phyloP scores from a whole-genome alignment of 768 basidiomycete genomes.

The Suillus fuscotomentosus region DNA sequence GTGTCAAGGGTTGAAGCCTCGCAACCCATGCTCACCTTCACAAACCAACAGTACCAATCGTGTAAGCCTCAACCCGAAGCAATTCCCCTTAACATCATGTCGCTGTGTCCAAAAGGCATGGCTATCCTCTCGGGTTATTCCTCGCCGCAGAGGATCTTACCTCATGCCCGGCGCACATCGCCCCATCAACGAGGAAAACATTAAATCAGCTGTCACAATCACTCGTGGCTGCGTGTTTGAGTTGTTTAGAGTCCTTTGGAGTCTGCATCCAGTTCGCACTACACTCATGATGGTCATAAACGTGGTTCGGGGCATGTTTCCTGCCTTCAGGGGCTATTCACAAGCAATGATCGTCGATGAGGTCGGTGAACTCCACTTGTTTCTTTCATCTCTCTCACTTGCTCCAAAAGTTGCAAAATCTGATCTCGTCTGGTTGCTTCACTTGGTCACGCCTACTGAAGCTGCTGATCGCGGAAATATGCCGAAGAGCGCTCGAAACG shows the following conservation, averaged over 20 bases:
- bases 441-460: slow-evolving; percentile 63
- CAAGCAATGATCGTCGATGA: slow-evolving; percentile 86
- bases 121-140: slow-evolving; percentile 54
- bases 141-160: slow-evolving; percentile 41
- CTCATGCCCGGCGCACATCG: slow-evolving; percentile 71
- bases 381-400: slow-evolving; percentile 7
- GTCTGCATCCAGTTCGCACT: slow-evolving; percentile 66
- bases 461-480: slow-evolving; percentile 60
- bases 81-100: slow-evolving; percentile 8
- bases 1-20: slow-evolving; percentile 23
- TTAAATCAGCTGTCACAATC: slow-evolving; percentile 55
- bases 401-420: slow-evolving; percentile 55
- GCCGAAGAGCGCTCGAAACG: slow-evolving; percentile 62
- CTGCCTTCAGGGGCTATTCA: slow-evolving; percentile 82
- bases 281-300: slow-evolving; percentile 71
- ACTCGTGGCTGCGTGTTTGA: slow-evolving; percentile 52
- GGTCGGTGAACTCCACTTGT: slow-evolving; percentile 40
- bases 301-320: slow-evolving; percentile 70
- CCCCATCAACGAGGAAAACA: slow-evolving; percentile 54
- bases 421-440: slow-evolving; percentile 70
- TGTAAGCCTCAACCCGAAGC: slow-evolving; percentile 2
- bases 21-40: slow-evolving; percentile 17
- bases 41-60: slow-evolving; percentile 5
- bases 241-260: slow-evolving; percentile 49
- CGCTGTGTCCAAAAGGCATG: slow-evolving; percentile 44